Conservation (phyloP, 495 filamentous ascomycete species). For the Neurospora hispaniola region DNA sequence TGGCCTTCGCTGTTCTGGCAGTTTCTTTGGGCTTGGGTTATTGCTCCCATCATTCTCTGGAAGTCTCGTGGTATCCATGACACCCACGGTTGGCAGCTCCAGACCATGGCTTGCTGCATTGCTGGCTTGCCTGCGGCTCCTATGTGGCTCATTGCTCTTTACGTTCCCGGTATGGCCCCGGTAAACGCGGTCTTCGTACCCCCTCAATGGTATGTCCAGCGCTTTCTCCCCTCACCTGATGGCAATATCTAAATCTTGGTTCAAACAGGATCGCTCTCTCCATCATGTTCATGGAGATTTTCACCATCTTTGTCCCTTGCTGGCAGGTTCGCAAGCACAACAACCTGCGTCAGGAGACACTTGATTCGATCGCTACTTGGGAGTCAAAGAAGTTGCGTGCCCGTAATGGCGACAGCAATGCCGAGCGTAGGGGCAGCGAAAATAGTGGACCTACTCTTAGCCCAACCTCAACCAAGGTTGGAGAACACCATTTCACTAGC, state of each 20-base stretch:
- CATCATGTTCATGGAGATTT: slow-evolving; percentile 38
- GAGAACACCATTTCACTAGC: slow-evolving; percentile 5
- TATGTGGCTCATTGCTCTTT: slow-evolving; percentile 53
- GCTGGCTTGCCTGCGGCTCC: slow-evolving; percentile 55
- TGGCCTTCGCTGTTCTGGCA: slow-evolving; percentile 56
- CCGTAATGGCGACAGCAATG: background rate
- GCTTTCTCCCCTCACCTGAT: background rate
- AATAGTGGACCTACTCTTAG: slow-evolving; percentile 5
- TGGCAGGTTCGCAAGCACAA: slow-evolving; percentile 21
- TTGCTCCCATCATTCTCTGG: slow-evolving; percentile 34
- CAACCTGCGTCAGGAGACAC: slow-evolving; percentile 19
- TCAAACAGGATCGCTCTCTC: slow-evolving; percentile 20
- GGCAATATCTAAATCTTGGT: slow-evolving; percentile 1
- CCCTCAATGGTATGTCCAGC: slow-evolving; percentile 39
- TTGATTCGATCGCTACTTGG: slow-evolving; percentile 20
- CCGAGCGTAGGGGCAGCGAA: background rate
- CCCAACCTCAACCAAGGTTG: slow-evolving; percentile 17
- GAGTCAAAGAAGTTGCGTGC: slow-evolving; percentile 19
- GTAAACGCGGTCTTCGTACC: slow-evolving; percentile 43
- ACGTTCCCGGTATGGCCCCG: slow-evolving; percentile 43
- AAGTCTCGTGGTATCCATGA: slow-evolving; percentile 43
- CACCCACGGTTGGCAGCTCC: slow-evolving; percentile 56
- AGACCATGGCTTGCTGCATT: slow-evolving; percentile 51
- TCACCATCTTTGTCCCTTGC: slow-evolving; percentile 38
- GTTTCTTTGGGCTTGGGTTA: slow-evolving; percentile 52